Percentiles rank a stretch among this genome's conserved stretches.
Evolutionary conservation across 306 rosid genomes (phyloP).

Genomic region (Quercus robur): DNA sequence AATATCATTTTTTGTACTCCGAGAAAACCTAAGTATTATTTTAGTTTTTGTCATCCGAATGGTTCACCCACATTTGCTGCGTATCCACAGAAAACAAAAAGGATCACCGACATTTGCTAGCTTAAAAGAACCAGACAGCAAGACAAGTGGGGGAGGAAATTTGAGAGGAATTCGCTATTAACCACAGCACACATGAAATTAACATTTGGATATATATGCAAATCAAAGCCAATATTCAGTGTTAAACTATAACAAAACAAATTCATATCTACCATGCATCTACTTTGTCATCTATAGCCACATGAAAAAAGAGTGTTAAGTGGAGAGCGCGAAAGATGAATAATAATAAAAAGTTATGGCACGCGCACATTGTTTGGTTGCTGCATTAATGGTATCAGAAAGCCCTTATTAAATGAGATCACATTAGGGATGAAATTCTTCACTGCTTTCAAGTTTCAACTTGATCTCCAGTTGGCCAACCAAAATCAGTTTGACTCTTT

Average conservation of each 20-base stretch:
- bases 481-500: neutral
- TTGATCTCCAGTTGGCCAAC: neutral
- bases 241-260: neutral
- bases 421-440: neutral
- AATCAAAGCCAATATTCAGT: neutral
- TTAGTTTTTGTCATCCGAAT: neutral
- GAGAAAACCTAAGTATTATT: neutral
- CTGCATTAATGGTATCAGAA: slow-evolving; percentile 20
- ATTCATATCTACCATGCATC: neutral
- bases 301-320: neutral
- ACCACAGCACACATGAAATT: neutral
- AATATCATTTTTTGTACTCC: too few relatives aligned
- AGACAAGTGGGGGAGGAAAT: neutral
- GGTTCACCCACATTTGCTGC: neutral
- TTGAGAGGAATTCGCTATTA: neutral
- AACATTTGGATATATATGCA: neutral
- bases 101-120: neutral
- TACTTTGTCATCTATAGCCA: neutral
- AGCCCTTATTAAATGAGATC: slow-evolving; percentile 20
- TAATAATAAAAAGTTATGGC: neutral
- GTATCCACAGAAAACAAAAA: neutral
- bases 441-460: neutral
- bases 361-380: slow-evolving; percentile 4
- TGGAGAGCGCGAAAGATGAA: neutral
- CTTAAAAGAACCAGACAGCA: neutral